Evolutionary conservation across 441 rosid species (phyloP), one percentile per base, ranked within the genome.

Genomic region (Erodium trifolium): DNA sequence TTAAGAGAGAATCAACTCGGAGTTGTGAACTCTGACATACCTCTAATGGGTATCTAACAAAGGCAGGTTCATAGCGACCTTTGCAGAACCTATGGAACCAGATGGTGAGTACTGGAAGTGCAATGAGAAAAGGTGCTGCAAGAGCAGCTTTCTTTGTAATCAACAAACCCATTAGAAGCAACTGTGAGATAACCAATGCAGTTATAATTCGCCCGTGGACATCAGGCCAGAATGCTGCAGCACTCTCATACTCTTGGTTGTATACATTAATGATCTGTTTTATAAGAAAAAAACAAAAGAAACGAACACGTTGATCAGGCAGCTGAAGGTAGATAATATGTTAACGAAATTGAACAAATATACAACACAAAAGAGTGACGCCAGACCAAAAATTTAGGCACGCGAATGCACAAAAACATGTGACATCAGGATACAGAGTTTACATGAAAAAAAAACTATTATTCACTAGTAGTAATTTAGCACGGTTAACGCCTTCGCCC

Each of bases 241-340:
- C 97, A 47, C 99, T 92, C 78, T 95, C 99, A 13, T 95, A 95
- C 79, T 86, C 83, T 65, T 95, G 96, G 73, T 86, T 84, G 79
- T 92, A 90, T 70, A 95, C 98, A 68, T 95, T 95, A 72, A 95
- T 95, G 68, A 95, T 87, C 99, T 95, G 83, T 77, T 76, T 47
- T 66, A 17, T 66, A n/a, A 68, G 73, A 47, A 47, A 47, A 47
- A 47, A 47, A 12, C 4, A 47, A 11, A 47, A 47, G n/a, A 47
- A 11, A 12, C 53, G 13, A 47, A 3, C 53, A 47, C 9, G 16
- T 47, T 47, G 10, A 47, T 47, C 14, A 47, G 14, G 16, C 53
- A 47, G n/a, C 53, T 13, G 10, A 13, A 47, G 0, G 3, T 37
- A 7, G 41, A 37, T 37, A 37, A 37, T 37, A 37, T 31, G 34